A percentile compares a stretch with the other conserved stretches of the same genome.
Evolutionary conservation across 108 stramenopile species (phyloP).

Genomic region (Skeletonema costatum): DNA sequence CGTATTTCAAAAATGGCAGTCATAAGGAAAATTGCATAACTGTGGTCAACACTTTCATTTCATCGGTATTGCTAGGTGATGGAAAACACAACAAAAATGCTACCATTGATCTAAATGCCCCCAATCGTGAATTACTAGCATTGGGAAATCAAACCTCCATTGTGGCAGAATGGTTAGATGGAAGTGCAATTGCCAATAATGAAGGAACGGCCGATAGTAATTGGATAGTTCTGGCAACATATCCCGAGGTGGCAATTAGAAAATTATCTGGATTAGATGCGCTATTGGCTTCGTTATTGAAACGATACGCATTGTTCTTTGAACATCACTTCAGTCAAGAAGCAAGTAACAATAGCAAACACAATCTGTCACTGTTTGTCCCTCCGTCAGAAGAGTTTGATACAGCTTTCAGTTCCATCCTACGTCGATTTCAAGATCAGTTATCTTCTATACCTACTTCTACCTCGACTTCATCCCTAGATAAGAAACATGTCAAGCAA

Average conservation of each 20-base stretch:
- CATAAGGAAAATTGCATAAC: conserved; percentile 25
- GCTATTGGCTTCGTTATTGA: conserved; percentile 20
- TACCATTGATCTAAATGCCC: background rate
- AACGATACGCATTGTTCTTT: conserved; percentile 27
- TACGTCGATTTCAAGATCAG: conserved; percentile 47
- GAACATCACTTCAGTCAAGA: conserved; percentile 31
- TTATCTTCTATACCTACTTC: conserved; percentile 13
- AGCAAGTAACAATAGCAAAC: background rate
- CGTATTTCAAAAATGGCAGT: background rate
- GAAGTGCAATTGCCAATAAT: background rate
- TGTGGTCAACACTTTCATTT: conserved; percentile 32
- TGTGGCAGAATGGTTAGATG: conserved; percentile 42
- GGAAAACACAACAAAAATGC: conserved; percentile 9
- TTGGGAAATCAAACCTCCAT: conserved; percentile 7
- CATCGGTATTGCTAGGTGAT: conserved; percentile 30
- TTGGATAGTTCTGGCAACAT: conserved; percentile 39
- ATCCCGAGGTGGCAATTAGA: conserved; percentile 40
- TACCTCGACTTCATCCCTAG: conserved; percentile 4
- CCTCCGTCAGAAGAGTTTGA: conserved; percentile 40
- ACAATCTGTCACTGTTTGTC: conserved; percentile 18
- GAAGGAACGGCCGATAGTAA: conserved; percentile 4
- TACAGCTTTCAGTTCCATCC: conserved; percentile 30
- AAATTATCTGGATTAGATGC: conserved; percentile 34
- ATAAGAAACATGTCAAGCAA: conserved; percentile 17
- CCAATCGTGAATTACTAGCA: conserved; percentile 30